Conservation (phyloP, 2,329 filamentous ascomycete species). For the Paraphoma sp. region DNA sequence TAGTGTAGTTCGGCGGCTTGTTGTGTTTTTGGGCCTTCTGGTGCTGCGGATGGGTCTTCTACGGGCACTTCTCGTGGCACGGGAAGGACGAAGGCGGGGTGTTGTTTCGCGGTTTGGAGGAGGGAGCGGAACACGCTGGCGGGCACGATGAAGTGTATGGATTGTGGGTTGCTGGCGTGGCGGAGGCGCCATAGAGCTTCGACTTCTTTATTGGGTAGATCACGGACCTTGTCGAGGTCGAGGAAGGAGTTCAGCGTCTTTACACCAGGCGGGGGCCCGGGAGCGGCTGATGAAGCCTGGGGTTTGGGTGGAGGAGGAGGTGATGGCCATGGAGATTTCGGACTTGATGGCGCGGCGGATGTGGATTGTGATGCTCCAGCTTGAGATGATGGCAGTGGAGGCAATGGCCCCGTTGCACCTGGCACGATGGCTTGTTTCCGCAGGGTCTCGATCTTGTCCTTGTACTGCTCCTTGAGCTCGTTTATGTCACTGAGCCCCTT, state of each 20-base stretch:
- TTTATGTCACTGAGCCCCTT: slow-evolving; percentile 74
- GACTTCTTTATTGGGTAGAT: slow-evolving; percentile 80
- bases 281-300: slow-evolving; percentile 13
- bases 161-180: slow-evolving; percentile 74
- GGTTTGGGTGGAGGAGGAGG: slow-evolving; percentile 38
- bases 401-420: slow-evolving; percentile 56
- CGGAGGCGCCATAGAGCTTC: slow-evolving; percentile 89
- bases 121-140: slow-evolving; percentile 76
- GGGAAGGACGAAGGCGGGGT: slow-evolving; percentile 91
- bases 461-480: slow-evolving; percentile 81
- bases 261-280: slow-evolving; percentile 55
- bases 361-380: slow-evolving; percentile 10
- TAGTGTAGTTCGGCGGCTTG: slow-evolving; percentile 92
- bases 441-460: slow-evolving; percentile 78
- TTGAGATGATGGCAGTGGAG: slow-evolving; percentile 22
- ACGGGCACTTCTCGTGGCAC: slow-evolving; percentile 66
- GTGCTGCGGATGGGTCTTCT: slow-evolving; percentile 24
- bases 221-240: slow-evolving; percentile 77
- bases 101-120: slow-evolving; percentile 70
- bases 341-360: slow-evolving; percentile 8
- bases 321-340: slow-evolving; percentile 31
- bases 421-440: slow-evolving; percentile 69
- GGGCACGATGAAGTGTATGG: slow-evolving; percentile 85
- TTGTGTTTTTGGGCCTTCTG: slow-evolving; percentile 28
- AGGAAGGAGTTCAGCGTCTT: slow-evolving; percentile 74